A percentile compares a stretch with the other conserved stretches of the same genome.
Evolutionary conservation across 805 yeast genomes (phyloP).

Genomic region (Cyberlindnera veronae): DNA sequence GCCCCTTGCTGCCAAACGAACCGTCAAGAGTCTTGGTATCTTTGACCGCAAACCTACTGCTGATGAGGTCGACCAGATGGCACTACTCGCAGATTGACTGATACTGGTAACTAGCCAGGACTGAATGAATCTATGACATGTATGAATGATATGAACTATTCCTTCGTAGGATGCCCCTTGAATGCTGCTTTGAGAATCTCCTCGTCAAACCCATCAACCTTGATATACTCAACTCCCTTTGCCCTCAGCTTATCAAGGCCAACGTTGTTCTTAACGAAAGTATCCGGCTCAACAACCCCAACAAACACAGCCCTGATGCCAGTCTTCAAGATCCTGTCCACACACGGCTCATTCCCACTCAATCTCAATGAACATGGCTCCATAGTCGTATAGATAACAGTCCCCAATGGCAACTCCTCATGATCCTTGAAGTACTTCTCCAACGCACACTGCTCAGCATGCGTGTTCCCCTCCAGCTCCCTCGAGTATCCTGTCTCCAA

Average conservation of each 20-base stretch:
- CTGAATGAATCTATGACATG: too few relatives aligned
- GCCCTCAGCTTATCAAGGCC: constrained; percentile 54
- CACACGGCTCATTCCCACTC: constrained; percentile 89
- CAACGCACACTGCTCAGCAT: constrained; percentile 94
- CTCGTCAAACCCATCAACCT: constrained; percentile 80
- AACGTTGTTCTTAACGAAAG: constrained; percentile 76
- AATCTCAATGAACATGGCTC: constrained; percentile 91
- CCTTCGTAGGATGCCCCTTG: constrained; percentile 66
- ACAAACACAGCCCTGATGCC: constrained; percentile 74
- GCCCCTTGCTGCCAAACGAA: constrained; percentile 5
- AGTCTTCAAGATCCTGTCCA: constrained; percentile 64
- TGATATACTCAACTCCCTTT: constrained; percentile 65
- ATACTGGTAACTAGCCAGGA: too few relatives aligned
- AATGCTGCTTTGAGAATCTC: constrained; percentile 66
- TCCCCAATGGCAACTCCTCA: constrained; percentile 59
- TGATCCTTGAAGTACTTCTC: constrained; percentile 55
- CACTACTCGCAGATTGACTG: too few relatives aligned
- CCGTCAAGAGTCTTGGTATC: constrained; percentile 3
- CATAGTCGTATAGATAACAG: constrained; percentile 91
- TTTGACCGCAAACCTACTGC: too few relatives aligned
- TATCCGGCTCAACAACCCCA: constrained; percentile 88
- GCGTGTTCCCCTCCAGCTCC: constrained; percentile 92
- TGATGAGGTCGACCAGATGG: too few relatives aligned
- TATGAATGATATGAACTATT: too few relatives aligned
- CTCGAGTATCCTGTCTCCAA: constrained; percentile 85